Evolutionary conservation across 345 rosid genomes (phyloP), one percentile per base, ranked within the genome.

Genomic region (Lagerstroemia speciosa): DNA sequence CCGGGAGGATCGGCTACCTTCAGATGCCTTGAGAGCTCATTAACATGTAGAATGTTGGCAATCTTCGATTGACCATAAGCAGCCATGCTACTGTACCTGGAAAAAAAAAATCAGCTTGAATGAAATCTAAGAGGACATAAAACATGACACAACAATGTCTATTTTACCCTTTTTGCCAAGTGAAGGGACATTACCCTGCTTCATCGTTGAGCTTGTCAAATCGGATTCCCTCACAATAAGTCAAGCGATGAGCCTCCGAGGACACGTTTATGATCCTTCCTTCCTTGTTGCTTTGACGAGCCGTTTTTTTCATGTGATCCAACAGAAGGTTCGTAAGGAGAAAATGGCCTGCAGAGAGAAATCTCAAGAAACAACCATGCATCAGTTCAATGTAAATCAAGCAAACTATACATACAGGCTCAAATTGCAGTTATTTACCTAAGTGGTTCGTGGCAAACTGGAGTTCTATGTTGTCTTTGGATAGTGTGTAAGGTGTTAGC

Each of bases 51-150:
- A 72, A 90, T 71, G 73, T 87, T 90, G 67, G 87, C 86, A 19
- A 93, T 88, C 78, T 93, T 93, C 36, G 93, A 86, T 74, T 90
- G 91, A 65, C 90, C 91, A 75, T 86, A 90, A 6, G 93, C 86
- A 53, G 72, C 74, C 69, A 55, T 41, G 37, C 77, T 75, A 76
- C 62, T 74, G 76, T 88, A 90, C 74, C 96, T 90, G 79, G 22
- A 63, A 30, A 60, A 20, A 57, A 55, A 67, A 71, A 68, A 55
- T 63, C 33, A n/a, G n/a, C n/a, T n/a, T 48, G 46, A 14, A 46
- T 30, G 62, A 11, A 48, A 50, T 45, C 16, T 41, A 22, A 52
- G 24, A 64, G 57, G 43, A 11, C 37, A n/a, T 15, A 36, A 36
- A 8, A 24, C n/a, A 4, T 33, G 8, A 64, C 6, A n/a, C n/a